Base-by-base conservation (phyloP, 345 rosid genomes). In the Dovyalis caffra region DNA sequence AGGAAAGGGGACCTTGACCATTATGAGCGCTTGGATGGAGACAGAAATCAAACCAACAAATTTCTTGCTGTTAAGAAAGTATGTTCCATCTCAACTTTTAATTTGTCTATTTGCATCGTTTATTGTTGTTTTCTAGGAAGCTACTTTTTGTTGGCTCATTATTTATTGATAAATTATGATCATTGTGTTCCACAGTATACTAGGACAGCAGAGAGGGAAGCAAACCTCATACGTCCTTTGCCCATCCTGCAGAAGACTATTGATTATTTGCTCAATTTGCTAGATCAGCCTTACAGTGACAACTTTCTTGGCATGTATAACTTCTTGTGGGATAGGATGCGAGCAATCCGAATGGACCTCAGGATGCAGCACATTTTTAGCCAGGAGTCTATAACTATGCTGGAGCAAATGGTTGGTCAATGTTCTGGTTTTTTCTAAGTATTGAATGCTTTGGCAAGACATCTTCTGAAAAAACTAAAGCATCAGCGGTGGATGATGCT, bases 311-410 rank as follows among this genome's bases (percentile, higher is more conserved):
- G 95, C 87, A 80, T 87, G 77, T 93, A 93, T 76, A 95, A 95
- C 82, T 95, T 95, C 77, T 82, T 95, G 68, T 95, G 99, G 99
- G 99, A 95, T 85, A 88, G 99, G 83, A 93, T 95, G 98, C 88
- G 99, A 83, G 97, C 98, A 64, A 84, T 93, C 68, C 88, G 98
- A 65, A 91, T 95, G 97, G 99, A 95, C 78, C 87, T 95, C 77
- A 80, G 99, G 83, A 95, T 93, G 98, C 98, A 93, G 74, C 99
- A 95, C 79, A 93, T 93, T 69, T 95, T 95, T 77, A 88, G 89
- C 80, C 76, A 73, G 79, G 92, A 86, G 77, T 90, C 98, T 71
- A 88, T 91, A 68, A 87, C 90, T 56, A 90, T 95, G 90, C 86
- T 95, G 82, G 99, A 95, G 84, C 94, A 93, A 87, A 95, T 95